A percentile compares a stretch with the other conserved stretches of the same genome.
Evolutionary conservation across 2,329 filamentous ascomycete genomes (phyloP).

Genomic region (Keithomyces neogunnii): DNA sequence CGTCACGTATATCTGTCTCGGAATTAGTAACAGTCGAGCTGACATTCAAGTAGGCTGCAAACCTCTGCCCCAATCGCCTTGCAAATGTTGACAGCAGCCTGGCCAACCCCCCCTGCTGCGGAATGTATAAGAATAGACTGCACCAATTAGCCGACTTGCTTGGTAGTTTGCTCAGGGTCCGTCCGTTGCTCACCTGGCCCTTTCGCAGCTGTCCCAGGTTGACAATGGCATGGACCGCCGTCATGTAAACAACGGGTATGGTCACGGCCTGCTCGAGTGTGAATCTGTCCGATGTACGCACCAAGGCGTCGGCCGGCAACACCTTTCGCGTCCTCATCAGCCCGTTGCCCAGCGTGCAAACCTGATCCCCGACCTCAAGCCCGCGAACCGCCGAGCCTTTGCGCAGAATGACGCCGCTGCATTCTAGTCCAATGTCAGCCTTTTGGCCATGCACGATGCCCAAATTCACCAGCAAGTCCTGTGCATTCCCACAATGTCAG

Average conservation of each 20-base stretch:
- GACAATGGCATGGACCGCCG: conserved; percentile 16
- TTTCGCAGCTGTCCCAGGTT: conserved; percentile 5
- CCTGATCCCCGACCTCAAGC: not conserved
- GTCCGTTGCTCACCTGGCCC: conserved; percentile 3
- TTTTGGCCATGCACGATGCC: not conserved
- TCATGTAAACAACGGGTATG: conserved; percentile 22
- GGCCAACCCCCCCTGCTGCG: conserved; percentile 21
- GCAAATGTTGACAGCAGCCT: conserved; percentile 19
- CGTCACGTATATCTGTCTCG: conserved; percentile 13
- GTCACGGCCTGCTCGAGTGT: conserved; percentile 24
- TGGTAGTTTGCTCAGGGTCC: not conserved
- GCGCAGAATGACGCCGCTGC: not conserved
- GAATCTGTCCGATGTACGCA: conserved; percentile 10
- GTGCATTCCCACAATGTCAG: not conserved
- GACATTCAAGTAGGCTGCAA: not conserved
- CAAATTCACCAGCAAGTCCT: conserved; percentile 10
- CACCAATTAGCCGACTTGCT: not conserved
- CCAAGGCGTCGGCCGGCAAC: too few species aligned
- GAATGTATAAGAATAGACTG: conserved; percentile 23
- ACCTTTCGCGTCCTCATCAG: not conserved
- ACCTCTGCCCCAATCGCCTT: conserved; percentile 14
- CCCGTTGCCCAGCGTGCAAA: not conserved
- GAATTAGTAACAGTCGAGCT: not conserved
- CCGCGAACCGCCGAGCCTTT: not conserved
- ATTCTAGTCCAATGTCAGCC: not conserved